Evolutionary conservation across 805 yeast genomes (phyloP), one percentile per base, ranked within the genome.

Genomic region (Sugiyamaella boreocaroliniensis): DNA sequence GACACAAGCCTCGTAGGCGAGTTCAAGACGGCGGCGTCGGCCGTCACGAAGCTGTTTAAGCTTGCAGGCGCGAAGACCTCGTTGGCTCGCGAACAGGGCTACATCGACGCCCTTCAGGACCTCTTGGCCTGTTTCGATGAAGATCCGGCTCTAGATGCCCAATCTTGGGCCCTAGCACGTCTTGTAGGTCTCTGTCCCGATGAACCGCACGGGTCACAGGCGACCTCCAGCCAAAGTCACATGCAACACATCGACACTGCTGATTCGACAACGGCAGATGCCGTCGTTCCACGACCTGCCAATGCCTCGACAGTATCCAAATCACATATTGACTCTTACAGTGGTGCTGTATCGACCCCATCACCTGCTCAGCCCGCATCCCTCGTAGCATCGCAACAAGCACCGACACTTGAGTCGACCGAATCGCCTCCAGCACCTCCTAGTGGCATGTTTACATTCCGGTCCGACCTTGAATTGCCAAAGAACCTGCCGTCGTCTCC

Each of bases 31-130:
- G 66, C 66, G 6, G 66, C 66, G 14, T 52, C 54, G 40, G 57
- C 65, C 4, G 64, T 63, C 20, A 61, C 66, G 12, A 59, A 60
- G 57, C 58, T 63, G 37, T 63, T 61, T 56, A 63, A 62, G 46
- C 55, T 60, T 37, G 49, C 61, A 16, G 55, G 56, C 12, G 59
- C 61, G 16, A 49, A 54, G 45, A 55, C 58, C n/a, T 41, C 43
- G 16, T 45, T 51, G 45, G 58, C 58, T 12, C 47, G 63, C 12
- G 40, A 49, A 10, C 57, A 58, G 49, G 64, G 64, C 18, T 61
- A 61, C 46, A 29, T 51, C n/a, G 56, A 58, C 12, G 64, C 64
- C 2, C 45, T 61, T 26, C 52, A 57, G 15, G 64, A 61, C 29
- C 42, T 61, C 9, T 43, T 60, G 29, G 41, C 40, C 2, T 57